Evolutionary conservation across 2,329 filamentous ascomycete species (phyloP), one percentile per base, ranked within the genome.

Genomic region (Venturia pyrina): DNA sequence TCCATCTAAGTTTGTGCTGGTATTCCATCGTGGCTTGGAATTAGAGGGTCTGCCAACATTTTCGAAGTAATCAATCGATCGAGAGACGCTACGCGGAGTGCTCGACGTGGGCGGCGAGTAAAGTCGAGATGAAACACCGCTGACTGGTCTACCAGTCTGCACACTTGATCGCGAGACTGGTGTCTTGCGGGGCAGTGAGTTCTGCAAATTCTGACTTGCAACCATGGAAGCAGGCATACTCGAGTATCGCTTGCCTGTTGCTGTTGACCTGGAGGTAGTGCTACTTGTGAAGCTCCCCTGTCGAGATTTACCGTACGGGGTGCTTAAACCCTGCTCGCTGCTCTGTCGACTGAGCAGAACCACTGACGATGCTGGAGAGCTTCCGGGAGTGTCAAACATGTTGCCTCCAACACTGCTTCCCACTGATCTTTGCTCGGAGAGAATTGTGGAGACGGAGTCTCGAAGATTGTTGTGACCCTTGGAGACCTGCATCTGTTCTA

Each of bases 361-460:
- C 24, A 89, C 79, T 24, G 87, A 89, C 19, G 86, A 89, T 34
- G 87, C 85, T 34, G 88, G 87, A 5, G 87, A 89, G 70, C 79
- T 85, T 63, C 79, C 79, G 2, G 83, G 83, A 1, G 83, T 85
- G 63, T 80, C 91, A 59, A 87, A 78, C 60, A 85, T 83, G 71
- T 90, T 93, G 68, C 83, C 87, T 13, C 85, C 78, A 1, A 85
- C 83, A 71, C 90, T 93, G 68, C 83, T 87, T 11, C 85, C 78
- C 2, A 87, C 84, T 1, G 90, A 92, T 64, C 86, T 84, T 72
- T 96, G 91, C 70, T 90, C 90, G 1, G 91, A 96, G 3, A 96
- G 81, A 76, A 97, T 91, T 70, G 90, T 97, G 0, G 93, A 97
- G 66, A 98, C 89, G 0, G 93, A 97, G 75, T 98, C 93, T 60